Evolutionary conservation across 208 protist genomes (phyloP), one percentile per base, ranked within the genome.

Genomic region (Wallacemonas rigidus): DNA sequence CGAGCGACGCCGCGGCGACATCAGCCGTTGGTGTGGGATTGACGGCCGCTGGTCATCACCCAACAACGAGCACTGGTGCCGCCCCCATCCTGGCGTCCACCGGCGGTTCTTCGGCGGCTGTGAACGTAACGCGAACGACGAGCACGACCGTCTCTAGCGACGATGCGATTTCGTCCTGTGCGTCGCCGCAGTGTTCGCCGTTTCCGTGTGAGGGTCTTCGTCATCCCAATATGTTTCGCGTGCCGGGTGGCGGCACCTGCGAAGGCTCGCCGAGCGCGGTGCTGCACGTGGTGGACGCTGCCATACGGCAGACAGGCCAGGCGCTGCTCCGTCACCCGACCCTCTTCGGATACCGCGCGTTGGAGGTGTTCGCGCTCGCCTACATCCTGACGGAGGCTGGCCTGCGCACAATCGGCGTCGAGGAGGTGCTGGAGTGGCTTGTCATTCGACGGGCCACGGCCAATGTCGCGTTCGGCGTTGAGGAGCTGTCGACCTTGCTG

Each of bases 391-490:
- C 72, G 5, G 73, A 86, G 54, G 43, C 75, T 1, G 86, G 86
- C 0, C 36, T 90, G 12, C 71, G 74, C 40, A 63, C 87, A 8
- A 67, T 85, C 41, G 68, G 63, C 9, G 36, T 75, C 15, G 71
- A 77, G 56, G 79, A 88, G 38, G 71, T 84, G 50, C 50, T 76
- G 48, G 63, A 77, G 36, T 86, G 82, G 86, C 53, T 86, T 2
- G 61, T 71, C 51, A 61, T 54, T 11, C 47, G 63, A 11, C 43
- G 35, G 15, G 67, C 67, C 39, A 69, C 67, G 47, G 43, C 58
- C 8, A 47, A 47, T 54, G 74, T 67, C 39, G 57, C 63, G 15
- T 79, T 87, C 61, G 76, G 51, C 38, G 61, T 84, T 14, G 82
- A 90, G 47, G 77, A 84, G 64, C 74, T 85, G 1, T 71, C 77